Evolutionary conservation across 2,329 filamentous ascomycete species (phyloP).

Genomic region (Graphilbum fragrans): DNA sequence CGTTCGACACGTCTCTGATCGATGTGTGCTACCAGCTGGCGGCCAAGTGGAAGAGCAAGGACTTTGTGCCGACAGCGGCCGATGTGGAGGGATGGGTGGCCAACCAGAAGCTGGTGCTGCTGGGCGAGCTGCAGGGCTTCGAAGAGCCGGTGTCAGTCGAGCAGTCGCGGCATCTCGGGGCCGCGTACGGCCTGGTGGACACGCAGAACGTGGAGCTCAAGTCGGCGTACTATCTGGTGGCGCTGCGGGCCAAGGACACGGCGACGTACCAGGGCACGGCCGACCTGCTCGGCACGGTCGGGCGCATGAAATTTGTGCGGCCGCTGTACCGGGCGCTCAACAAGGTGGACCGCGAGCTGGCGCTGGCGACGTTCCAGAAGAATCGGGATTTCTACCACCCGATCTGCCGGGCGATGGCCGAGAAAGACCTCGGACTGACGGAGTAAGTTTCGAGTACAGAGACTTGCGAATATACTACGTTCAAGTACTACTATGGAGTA

Average conservation of each 20-base stretch:
- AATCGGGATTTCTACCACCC: slow-evolving; percentile 92
- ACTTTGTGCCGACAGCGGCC: slow-evolving; percentile 49
- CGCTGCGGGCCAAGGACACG: slow-evolving; percentile 60
- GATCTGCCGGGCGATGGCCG: slow-evolving; percentile 75
- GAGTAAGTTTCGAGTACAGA: no score
- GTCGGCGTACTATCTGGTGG: slow-evolving; percentile 67
- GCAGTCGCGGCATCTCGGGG: slow-evolving; percentile 60
- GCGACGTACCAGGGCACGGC: slow-evolving; percentile 59
- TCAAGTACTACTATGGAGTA: no score
- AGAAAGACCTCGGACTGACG: slow-evolving; percentile 58
- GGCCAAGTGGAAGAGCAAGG: slow-evolving; percentile 59
- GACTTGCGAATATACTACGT: no score
- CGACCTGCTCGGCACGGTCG: slow-evolving; percentile 67
- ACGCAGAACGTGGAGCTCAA: slow-evolving; percentile 81
- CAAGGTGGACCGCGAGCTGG: slow-evolving; percentile 61
- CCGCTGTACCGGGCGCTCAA: slow-evolving; percentile 70
- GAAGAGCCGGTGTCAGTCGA: slow-evolving; percentile 48
- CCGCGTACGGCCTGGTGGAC: slow-evolving; percentile 58
- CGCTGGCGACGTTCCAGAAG: slow-evolving; percentile 72
- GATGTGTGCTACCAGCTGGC: slow-evolving; percentile 77
- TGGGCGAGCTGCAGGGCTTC: slow-evolving; percentile 65
- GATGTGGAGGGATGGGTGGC: slow-evolving; percentile 68
- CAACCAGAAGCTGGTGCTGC: slow-evolving; percentile 85
- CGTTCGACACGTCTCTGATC: slow-evolving; percentile 80
- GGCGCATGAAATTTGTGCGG: slow-evolving; percentile 94